A percentile compares a stretch with the other conserved stretches of the same genome.
Conservation (phyloP, 345 rosid species). For the Eucalyptus regnans region DNA sequence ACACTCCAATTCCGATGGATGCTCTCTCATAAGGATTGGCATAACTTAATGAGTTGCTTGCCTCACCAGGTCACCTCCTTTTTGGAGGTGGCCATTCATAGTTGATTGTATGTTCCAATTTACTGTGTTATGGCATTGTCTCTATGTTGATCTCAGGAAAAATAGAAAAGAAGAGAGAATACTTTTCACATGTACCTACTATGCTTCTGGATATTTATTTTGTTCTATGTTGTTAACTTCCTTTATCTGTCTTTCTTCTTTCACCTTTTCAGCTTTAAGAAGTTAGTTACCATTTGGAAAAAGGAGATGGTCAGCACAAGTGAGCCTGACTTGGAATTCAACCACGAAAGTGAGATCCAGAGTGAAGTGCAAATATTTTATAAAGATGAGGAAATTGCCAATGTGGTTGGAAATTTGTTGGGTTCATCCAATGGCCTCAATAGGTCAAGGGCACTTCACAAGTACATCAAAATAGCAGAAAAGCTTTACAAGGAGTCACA, state of each 20-base stretch:
- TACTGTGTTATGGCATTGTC: neutral
- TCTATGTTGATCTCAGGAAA: neutral
- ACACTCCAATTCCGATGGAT: neutral
- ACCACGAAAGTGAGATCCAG: conserved; percentile 24
- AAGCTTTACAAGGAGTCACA: conserved; percentile 34
- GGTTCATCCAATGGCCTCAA: conserved; percentile 41
- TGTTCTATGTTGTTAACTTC: neutral
- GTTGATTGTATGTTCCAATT: neutral
- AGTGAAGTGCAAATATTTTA: conserved; percentile 20
- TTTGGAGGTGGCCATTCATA: neutral
- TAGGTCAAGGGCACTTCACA: conserved; percentile 43
- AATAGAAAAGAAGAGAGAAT: neutral
- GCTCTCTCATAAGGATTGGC: neutral
- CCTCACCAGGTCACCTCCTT: neutral
- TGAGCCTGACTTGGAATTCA: conserved; percentile 12
- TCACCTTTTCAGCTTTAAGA: conserved; percentile 43
- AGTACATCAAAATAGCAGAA: conserved; percentile 51
- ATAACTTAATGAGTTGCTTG: neutral
- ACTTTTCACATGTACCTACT: neutral
- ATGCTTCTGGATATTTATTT: neutral
- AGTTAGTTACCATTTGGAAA: conserved; percentile 49
- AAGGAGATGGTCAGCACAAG: conserved; percentile 30
- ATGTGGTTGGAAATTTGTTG: conserved; percentile 39
- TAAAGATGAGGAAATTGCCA: conserved; percentile 33
- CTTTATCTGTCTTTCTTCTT: neutral